Conservation (phyloP, 148 eudicot genomes). For the Fagopyrum esculentum region DNA sequence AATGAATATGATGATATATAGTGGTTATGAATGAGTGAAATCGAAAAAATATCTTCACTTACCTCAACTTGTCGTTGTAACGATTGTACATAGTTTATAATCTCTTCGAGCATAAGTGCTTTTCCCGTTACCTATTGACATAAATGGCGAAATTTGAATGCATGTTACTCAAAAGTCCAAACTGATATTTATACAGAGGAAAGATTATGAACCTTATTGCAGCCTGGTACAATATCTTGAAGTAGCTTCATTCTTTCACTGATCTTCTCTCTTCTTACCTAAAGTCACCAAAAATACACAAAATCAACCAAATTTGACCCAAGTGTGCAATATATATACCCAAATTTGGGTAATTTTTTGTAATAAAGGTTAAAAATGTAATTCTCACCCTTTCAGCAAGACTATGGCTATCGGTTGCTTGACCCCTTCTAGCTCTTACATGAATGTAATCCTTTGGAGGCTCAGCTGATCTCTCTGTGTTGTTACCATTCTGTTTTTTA, state of each 20-base stretch:
- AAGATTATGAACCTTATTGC: constrained; percentile 59
- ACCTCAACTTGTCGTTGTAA: constrained; percentile 95
- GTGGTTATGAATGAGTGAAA: no score
- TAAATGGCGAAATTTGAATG: no score
- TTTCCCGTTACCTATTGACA: constrained; percentile 67
- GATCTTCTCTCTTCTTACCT: constrained; percentile 93
- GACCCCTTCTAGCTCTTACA: constrained; percentile 97
- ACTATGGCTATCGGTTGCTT: constrained; percentile 97
- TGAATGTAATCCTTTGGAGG: constrained; percentile 85
- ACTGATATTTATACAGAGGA: not conserved
- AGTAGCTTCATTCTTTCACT: constrained; percentile 95
- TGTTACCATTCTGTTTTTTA: constrained; percentile 28
- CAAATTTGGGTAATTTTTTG: not conserved
- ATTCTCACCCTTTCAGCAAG: constrained; percentile 79
- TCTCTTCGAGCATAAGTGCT: constrained; percentile 94
- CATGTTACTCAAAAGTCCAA: not conserved
- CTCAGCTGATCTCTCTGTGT: constrained; percentile 43
- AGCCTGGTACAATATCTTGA: constrained; percentile 92
- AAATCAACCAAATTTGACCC: not conserved
- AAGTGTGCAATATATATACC: no score
- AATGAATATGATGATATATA: not conserved
- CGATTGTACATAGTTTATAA: constrained; percentile 88
- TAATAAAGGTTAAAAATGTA: not conserved
- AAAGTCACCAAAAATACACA: constrained; percentile 7
- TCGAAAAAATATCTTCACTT: not conserved